Evolutionary conservation across 2,329 filamentous ascomycete species (phyloP).

Genomic region (Apiospora saccharicola): DNA sequence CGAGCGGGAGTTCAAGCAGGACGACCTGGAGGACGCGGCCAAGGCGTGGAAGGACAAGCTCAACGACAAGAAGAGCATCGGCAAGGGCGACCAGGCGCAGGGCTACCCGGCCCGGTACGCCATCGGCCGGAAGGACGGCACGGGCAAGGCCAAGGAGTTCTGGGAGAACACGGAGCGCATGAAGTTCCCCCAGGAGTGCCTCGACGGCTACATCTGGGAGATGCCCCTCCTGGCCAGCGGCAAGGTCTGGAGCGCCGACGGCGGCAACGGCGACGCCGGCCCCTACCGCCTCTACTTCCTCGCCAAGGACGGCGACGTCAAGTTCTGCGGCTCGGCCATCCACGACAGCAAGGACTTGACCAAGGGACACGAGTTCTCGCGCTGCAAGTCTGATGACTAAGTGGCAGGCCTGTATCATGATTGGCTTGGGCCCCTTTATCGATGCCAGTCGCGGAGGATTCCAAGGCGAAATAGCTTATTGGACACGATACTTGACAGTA

Average conservation of each 20-base stretch:
- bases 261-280: constrained; percentile 13
- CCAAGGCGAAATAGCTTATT: no score
- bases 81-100: not conserved
- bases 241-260: constrained; percentile 4
- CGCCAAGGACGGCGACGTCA: constrained; percentile 9
- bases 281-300: constrained; percentile 20
- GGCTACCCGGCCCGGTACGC: constrained; percentile 21
- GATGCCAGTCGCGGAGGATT: no score
- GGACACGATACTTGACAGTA: no score
- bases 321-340: constrained; percentile 18
- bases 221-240: constrained; percentile 16
- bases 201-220: constrained; percentile 23
- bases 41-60: constrained; percentile 14
- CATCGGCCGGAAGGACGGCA: constrained; percentile 7
- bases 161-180: constrained; percentile 18
- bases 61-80: constrained; percentile 22
- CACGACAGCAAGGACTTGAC: constrained; percentile 3
- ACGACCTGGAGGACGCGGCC: constrained; percentile 23
- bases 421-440: no score
- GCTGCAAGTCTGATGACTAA: constrained; percentile 20
- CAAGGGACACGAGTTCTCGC: constrained; percentile 21
- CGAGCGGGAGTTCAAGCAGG: constrained; percentile 16
- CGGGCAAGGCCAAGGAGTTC: not conserved
- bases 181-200: constrained; percentile 21
- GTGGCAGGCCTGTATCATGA: no score